phyloP scores from a whole-genome alignment of 2,329 filamentous ascomycete species.

The Ophiostoma sp. region DNA sequence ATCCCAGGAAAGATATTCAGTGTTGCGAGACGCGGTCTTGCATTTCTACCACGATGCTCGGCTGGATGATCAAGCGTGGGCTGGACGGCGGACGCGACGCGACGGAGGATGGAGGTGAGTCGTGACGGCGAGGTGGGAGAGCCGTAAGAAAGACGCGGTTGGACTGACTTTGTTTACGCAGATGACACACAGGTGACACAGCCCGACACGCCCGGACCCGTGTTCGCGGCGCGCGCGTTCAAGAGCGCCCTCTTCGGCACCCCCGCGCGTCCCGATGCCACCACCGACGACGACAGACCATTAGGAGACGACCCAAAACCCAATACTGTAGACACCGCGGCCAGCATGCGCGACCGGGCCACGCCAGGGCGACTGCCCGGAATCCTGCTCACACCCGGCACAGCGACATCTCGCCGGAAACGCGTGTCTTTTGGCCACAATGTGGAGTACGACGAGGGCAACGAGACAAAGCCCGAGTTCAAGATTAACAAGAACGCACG shows the following conservation, averaged over 20 bases:
- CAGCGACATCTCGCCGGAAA: slow-evolving; percentile 55
- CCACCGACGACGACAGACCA: slow-evolving; percentile 18
- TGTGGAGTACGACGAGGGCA: slow-evolving; percentile 42
- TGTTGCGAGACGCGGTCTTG: slow-evolving; percentile 2
- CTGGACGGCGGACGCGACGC: slow-evolving; percentile 31
- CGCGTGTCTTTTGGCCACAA: slow-evolving; percentile 61
- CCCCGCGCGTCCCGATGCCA: slow-evolving; percentile 38
- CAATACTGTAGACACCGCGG: slow-evolving; percentile 19
- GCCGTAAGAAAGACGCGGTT: slow-evolving; percentile 10
- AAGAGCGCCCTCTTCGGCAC: slow-evolving; percentile 61
- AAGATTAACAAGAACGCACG: slow-evolving; percentile 27
- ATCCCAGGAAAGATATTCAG: not conserved
- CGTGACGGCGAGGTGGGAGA: not conserved
- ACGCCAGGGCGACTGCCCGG: slow-evolving; percentile 40
- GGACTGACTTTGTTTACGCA: slow-evolving; percentile 25
- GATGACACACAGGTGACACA: slow-evolving; percentile 48
- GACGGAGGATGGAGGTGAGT: slow-evolving; percentile 22
- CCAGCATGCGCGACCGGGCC: slow-evolving; percentile 24
- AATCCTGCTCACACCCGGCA: slow-evolving; percentile 61
- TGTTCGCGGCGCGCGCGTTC: slow-evolving; percentile 61
- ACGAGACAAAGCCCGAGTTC: slow-evolving; percentile 32
- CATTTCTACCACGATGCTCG: slow-evolving; percentile 43
- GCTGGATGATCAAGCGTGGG: slow-evolving; percentile 53
- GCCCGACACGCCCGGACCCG: slow-evolving; percentile 60
- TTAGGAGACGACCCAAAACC: slow-evolving; percentile 36